Base-by-base conservation (phyloP, 805 yeast genomes). In the Candida sonorensis region DNA sequence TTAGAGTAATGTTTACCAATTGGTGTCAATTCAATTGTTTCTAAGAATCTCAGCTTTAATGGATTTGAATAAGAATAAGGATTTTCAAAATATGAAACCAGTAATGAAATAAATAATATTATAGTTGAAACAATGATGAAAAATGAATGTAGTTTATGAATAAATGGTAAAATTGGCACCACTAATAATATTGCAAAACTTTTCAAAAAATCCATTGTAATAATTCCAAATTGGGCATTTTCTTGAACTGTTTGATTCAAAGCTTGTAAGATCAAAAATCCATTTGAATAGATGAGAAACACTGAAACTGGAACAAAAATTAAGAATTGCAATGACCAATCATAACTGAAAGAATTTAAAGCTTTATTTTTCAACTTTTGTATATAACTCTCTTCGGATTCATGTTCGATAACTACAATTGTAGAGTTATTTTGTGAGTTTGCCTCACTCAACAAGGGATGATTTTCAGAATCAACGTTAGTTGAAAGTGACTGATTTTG, bases 321-420 rank as follows among this genome's bases (percentile, higher is more conserved):
- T 20, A 83, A 42, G 46, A 73, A 85, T 53, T 87, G 95, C 12
- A 84, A 42, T 11, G 79, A 66, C 95, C 96, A 87, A 46, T 81
- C 94, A 49, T 81, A 84, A 25, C 78, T 70, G 29, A 71, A 67
- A 4, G 75, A 70, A 30, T 61, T 64, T 23, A 56, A 34, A 7
- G 63, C 63, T 4, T 56, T 46, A 1, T 38, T 35, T 29, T 53
- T 53, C 28, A 56, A 36, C 10, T 46, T 46, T 11, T 46, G 50
- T 18, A 46, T 31, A 31, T 44, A 50, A 2, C 53, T 44, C 1
- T 41, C 51, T 25, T 45, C 51, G 2, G 51, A 34, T 30, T 45
- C 57, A 29, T 53, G 55, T 11, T 50, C 51, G 24, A 51, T 40
- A n/a, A 48, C 43, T 14, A 47, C 35, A 6, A 40, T 25, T 5